Evolutionary conservation across 495 filamentous ascomycete genomes (phyloP).

Genomic region (Barbatosphaeria neglecta): DNA sequence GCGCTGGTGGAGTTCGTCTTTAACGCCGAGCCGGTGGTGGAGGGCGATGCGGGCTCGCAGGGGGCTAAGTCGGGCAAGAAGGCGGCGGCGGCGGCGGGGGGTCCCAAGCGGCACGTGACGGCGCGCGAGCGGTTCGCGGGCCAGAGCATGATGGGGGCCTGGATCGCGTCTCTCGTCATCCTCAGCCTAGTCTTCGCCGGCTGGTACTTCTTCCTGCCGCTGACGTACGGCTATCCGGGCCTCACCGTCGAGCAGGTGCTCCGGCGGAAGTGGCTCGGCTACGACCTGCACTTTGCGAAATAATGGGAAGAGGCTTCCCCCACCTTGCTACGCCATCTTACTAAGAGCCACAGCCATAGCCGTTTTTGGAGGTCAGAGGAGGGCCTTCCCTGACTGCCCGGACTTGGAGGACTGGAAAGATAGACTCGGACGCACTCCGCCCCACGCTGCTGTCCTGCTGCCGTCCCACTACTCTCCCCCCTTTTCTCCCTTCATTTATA

Average conservation of each 20-base stretch:
- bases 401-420: too few species aligned
- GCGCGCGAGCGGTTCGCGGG: conserved; percentile 68
- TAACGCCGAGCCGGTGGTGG: conserved; percentile 62
- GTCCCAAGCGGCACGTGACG: conserved; percentile 44
- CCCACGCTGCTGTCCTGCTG: too few species aligned
- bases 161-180: conserved; percentile 66
- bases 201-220: conserved; percentile 85
- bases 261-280: conserved; percentile 87
- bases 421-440: too few species aligned
- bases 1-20: conserved; percentile 96
- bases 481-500: too few species aligned
- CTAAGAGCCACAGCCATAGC: too few species aligned
- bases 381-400: too few species aligned
- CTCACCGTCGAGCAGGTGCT: conserved; percentile 69
- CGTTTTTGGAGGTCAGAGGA: too few species aligned
- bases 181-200: conserved; percentile 57
- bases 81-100: conserved; percentile 17
- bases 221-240: conserved; percentile 95
- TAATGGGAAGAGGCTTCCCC: conserved; percentile 29
- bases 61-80: conserved; percentile 43
- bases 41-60: conserved; percentile 29
- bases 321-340: not conserved
- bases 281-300: conserved; percentile 98
- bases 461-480: too few species aligned
- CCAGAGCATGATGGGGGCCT: conserved; percentile 66